Evolutionary conservation across 768 basidiomycete species (phyloP), one percentile per base, ranked within the genome.

Genomic region (Trametes coccinea): DNA sequence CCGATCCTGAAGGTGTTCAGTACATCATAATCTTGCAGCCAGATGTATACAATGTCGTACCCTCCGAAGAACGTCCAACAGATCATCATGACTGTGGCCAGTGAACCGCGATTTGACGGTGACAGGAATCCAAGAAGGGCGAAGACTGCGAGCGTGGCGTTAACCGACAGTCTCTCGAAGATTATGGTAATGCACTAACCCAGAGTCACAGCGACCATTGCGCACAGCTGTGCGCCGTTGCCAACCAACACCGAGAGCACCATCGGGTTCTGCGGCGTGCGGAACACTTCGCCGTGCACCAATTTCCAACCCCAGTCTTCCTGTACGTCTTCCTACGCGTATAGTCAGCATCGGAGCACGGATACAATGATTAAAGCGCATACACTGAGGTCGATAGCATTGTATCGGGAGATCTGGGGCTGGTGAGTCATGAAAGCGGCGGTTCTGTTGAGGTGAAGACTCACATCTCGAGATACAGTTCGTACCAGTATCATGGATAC

Each of bases 281-380:
- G 85, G 80, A 98, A 98, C 16, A 98, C 92, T 75, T 98, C 96
- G 22, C 94, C 95, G 67, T 97, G 94, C 27, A 98, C 87, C 16
- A 98, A 84, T 71, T 98, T 98, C 96, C 96, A 98, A 2, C 96
- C 96, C 84, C 89, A 96, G 67, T 98, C 96, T 77, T 98, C 96
- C 74, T 95, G 93, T 2, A 97, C 91, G 69, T 96, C 94, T 70
- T 96, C 94, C 91, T 93, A 65, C 37, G 49, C 40, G 49, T 49
- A 56, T 30, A 53, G 60, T 48, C 60, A 60, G 40, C 14, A 31
- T 48, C 40, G 41, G 9, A 14, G 40, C 27, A 3, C 16, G 2
- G 8, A 9, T 11, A 22, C 6, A 37, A 11, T 7, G 1, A 37
- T 46, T 17, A 9, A 5, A 8, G 8, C 8, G 72, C 85, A 66